Base-by-base conservation (phyloP, 2,329 filamentous ascomycete genomes). In the Immersiporthe knoxdaviesiana region DNA sequence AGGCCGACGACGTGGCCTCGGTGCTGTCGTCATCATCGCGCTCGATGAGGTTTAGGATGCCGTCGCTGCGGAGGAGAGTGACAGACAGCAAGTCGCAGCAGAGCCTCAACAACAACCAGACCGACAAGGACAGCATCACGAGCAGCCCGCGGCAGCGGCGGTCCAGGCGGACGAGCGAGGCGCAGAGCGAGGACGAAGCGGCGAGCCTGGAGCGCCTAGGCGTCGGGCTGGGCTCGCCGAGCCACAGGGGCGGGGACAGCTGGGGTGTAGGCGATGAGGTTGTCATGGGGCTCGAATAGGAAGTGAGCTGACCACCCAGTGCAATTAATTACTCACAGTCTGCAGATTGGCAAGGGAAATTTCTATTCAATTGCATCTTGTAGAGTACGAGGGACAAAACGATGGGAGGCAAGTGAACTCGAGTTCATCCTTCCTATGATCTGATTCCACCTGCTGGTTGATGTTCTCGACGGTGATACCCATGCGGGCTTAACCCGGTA, bases 231-330 rank as follows among this genome's bases (percentile, higher is more conserved):
- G 59, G 59, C n/a, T 41, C 59, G 37, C 59, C 59, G 32, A 39
- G 59, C 4, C 44, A 8, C 39, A 41, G 59, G n/a, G 59, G 59
- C 6, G 59, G 59, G 3, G 86, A 79, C 3, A 87, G 88, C 74
- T 94, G 93, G 90, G 92, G 92, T 0, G 86, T 97, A 63, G 92
- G 92, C 1, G 94, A 97, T 77, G 93, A 97, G 76, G 89, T 91
- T 32, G 85, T 91, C 75, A 96, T 97, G 91, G 91, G 89, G 41
- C 81, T 97, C 73, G 93, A 95, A 78, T 95, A 78, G 63, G 63
- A 39, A 30, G 37, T 37, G 59, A n/a, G 44, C 44, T 47, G 7
- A 47, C 44, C 44, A 47, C 2, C 14, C 39, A n/a, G n/a, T n/a
- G n/a, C n/a, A n/a, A n/a, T n/a, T n/a, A n/a, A n/a, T n/a, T n/a